Conservation (phyloP, 768 basidiomycete species). For the Pleurotus giganteus region DNA sequence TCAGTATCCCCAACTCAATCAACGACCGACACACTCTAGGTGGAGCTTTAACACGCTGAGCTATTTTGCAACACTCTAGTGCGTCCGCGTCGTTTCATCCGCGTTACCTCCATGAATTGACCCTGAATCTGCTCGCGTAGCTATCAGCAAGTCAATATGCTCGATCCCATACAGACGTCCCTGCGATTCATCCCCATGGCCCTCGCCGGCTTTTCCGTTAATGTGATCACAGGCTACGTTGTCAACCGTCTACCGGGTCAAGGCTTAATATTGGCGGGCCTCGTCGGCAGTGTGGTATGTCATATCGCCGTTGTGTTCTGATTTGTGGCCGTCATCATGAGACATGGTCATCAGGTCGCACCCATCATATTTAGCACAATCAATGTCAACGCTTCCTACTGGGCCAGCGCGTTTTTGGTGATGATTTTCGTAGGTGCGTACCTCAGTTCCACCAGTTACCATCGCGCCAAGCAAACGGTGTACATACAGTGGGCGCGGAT, state of each 20-base stretch:
- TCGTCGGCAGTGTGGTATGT: slow-evolving; percentile 26
- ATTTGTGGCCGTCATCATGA: background rate
- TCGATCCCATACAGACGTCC: slow-evolving; percentile 28
- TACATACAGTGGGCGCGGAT: slow-evolving; percentile 21
- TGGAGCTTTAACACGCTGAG: slow-evolving; percentile 30
- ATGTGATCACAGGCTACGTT: slow-evolving; percentile 17
- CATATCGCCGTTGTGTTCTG: background rate
- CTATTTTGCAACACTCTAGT: slow-evolving; percentile 31
- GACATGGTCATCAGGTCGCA: slow-evolving; percentile 19
- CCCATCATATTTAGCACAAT: slow-evolving; percentile 31
- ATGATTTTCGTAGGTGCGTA: slow-evolving; percentile 24
- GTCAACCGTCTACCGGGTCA: slow-evolving; percentile 27
- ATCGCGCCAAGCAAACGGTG: background rate
- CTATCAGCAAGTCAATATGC: slow-evolving; percentile 28
- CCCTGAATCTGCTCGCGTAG: slow-evolving; percentile 13
- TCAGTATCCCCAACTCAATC: background rate
- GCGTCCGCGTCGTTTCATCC: background rate
- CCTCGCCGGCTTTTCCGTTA: slow-evolving; percentile 22
- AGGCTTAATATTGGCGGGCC: slow-evolving; percentile 24
- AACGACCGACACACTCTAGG: background rate
- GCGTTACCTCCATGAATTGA: background rate
- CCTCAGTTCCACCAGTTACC: background rate
- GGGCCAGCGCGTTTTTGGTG: slow-evolving; percentile 28
- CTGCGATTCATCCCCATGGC: slow-evolving; percentile 32
- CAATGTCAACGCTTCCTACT: slow-evolving; percentile 27